phyloP scores from a whole-genome alignment of 2,329 filamentous ascomycete species.

The Endothia cerciana region DNA sequence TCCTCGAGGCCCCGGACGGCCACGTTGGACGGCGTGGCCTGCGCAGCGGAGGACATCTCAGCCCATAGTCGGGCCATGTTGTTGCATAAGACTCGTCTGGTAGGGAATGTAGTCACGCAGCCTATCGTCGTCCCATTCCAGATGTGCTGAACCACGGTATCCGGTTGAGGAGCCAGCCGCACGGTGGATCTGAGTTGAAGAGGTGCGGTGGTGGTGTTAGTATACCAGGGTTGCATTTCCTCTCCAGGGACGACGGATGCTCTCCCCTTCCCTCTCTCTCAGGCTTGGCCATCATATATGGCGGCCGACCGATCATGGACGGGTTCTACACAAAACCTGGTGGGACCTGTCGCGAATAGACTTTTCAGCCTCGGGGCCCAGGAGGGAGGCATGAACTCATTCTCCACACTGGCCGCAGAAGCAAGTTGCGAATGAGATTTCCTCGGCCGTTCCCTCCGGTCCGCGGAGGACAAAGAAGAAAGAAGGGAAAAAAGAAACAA shows the following conservation, averaged over 20 bases:
- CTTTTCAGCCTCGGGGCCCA: conserved; percentile 3
- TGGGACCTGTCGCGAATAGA: not conserved
- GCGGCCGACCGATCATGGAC: not conserved
- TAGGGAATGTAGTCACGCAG: too few species aligned
- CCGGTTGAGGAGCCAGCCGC: too few species aligned
- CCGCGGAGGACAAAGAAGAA: too few species aligned
- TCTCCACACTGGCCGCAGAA: not conserved
- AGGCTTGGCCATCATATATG: not conserved
- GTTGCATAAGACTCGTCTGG: not conserved
- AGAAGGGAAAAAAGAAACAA: too few species aligned
- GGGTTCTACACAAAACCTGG: not conserved
- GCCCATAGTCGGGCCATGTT: conserved; percentile 7
- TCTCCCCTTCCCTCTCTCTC: too few species aligned
- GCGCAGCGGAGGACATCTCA: not conserved
- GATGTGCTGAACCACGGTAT: not conserved
- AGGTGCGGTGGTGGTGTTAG: too few species aligned
- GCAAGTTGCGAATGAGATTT: not conserved
- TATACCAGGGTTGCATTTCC: too few species aligned
- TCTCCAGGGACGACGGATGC: too few species aligned
- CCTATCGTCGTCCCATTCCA: not conserved
- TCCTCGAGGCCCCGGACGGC: not conserved
- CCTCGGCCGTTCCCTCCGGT: not conserved
- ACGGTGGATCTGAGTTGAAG: too few species aligned
- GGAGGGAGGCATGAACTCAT: not conserved
- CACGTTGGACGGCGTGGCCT: not conserved